Evolutionary conservation across 1,284 basidiomycete species (phyloP).

Genomic region (Cutaneotrichosporon cutaneum): DNA sequence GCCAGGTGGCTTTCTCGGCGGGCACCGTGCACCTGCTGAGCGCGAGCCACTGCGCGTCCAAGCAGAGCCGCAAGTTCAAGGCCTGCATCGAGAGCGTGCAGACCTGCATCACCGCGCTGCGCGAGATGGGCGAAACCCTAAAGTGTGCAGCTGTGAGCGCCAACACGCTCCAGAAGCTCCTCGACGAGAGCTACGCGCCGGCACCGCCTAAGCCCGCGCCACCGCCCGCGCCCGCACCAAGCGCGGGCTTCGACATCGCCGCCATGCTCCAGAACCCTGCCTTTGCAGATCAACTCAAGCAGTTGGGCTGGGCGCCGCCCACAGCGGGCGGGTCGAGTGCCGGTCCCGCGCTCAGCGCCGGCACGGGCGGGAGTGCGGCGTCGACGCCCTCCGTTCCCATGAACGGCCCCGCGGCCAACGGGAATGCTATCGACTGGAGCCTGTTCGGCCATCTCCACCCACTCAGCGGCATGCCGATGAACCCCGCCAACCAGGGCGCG

Average conservation of each 20-base stretch:
- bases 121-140: conserved; percentile 26
- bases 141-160: conserved; percentile 18
- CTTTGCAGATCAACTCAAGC: conserved; percentile 21
- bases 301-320: conserved; percentile 27
- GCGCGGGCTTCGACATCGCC: conserved; percentile 13
- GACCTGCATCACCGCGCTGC: conserved; percentile 25
- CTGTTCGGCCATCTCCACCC: conserved; percentile 8
- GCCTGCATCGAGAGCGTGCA: conserved; percentile 22
- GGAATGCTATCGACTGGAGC: background rate
- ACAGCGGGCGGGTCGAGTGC: background rate
- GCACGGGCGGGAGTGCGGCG: background rate
- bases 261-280: conserved; percentile 22
- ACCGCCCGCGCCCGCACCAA: background rate
- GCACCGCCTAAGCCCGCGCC: conserved; percentile 2
- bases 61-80: conserved; percentile 21
- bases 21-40: conserved; percentile 38
- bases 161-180: conserved; percentile 15
- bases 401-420: background rate
- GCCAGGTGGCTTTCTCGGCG: conserved; percentile 37
- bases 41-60: conserved; percentile 24
- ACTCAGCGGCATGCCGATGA: background rate
- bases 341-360: background rate
- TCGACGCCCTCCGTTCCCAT: background rate
- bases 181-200: conserved; percentile 17
- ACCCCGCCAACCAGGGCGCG: background rate